phyloP scores from a whole-genome alignment of 2,329 filamentous ascomycete species.

The Fusarium xylarioides region DNA sequence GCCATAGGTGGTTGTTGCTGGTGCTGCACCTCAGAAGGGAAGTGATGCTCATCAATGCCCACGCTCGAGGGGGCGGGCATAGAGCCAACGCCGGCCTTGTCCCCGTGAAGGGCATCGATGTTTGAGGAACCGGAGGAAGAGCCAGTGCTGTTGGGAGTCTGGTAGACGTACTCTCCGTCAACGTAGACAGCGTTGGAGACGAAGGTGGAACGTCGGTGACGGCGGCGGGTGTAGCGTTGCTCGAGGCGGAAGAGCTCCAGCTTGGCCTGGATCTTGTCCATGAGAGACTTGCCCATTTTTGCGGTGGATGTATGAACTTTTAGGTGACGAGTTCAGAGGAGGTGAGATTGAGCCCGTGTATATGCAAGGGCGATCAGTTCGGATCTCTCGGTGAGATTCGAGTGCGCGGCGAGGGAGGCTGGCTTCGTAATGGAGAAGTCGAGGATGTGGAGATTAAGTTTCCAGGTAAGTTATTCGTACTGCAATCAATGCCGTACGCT shows the following conservation, averaged over 20 bases:
- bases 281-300: conserved; percentile 60
- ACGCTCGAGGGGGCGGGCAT: conserved; percentile 37
- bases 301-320: conserved; percentile 19
- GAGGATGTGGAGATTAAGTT: conserved; percentile 33
- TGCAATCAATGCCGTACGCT: conserved; percentile 38
- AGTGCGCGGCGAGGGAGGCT: conserved; percentile 26
- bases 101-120: conserved; percentile 51
- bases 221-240: conserved; percentile 91
- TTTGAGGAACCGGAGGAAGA: conserved; percentile 60
- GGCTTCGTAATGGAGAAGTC: conserved; percentile 19
- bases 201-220: conserved; percentile 86
- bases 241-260: conserved; percentile 94
- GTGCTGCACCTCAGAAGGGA: conserved; percentile 27
- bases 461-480: conserved; percentile 7
- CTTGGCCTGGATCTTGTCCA: conserved; percentile 71
- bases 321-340: not conserved
- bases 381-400: conserved; percentile 15
- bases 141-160: conserved; percentile 67
- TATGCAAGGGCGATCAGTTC: conserved; percentile 11
- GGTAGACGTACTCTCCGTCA: conserved; percentile 93
- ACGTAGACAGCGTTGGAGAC: conserved; percentile 90
- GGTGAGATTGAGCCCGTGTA: not conserved
- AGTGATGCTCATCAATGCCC: conserved; percentile 38
- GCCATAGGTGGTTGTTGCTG: conserved; percentile 25
- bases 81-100: conserved; percentile 40